Evolutionary conservation across 805 yeast species (phyloP).

Genomic region (Saccharomycopsis selenospora): DNA sequence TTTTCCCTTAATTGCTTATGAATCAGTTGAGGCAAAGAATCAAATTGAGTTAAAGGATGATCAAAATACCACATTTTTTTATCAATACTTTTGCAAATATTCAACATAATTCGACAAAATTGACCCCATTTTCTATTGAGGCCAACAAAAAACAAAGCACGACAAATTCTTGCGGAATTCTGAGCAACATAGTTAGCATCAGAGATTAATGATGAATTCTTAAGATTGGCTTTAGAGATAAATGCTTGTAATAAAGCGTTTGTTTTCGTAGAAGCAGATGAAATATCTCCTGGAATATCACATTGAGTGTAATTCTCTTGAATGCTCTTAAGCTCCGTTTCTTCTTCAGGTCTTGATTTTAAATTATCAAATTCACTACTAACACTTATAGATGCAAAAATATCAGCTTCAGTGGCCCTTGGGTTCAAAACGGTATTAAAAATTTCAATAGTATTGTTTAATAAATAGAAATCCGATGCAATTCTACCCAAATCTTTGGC

Average conservation of each 20-base stretch:
- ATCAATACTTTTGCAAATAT: constrained; percentile 82
- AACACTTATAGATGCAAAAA: constrained; percentile 80
- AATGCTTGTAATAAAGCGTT: constrained; percentile 82
- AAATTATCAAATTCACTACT: constrained; percentile 90
- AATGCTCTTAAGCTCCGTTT: constrained; percentile 58
- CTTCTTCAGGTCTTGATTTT: constrained; percentile 83
- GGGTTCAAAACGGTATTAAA: constrained; percentile 83
- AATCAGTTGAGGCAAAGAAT: constrained; percentile 55
- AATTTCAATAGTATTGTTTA: constrained; percentile 79
- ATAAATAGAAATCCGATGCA: constrained; percentile 86
- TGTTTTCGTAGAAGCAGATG: constrained; percentile 77
- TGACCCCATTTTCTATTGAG: constrained; percentile 88
- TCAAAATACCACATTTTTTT: constrained; percentile 80
- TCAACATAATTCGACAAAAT: constrained; percentile 64
- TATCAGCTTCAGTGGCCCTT: constrained; percentile 85
- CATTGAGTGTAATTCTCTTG: constrained; percentile 60
- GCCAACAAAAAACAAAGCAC: constrained; percentile 84
- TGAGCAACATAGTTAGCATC: constrained; percentile 94
- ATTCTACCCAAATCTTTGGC: constrained; percentile 89
- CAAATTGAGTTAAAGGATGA: constrained; percentile 87
- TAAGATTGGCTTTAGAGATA: constrained; percentile 65
- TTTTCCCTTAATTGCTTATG: constrained; percentile 54
- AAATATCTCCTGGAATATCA: constrained; percentile 72
- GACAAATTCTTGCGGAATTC: constrained; percentile 84
- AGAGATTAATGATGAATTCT: constrained; percentile 75